A percentile compares a stretch with the other conserved stretches of the same genome.
These are phyloP conservation scores for Alternaria solani DNA, from an alignment of 2,329 filamentous ascomycete genomes.

Conservation along the genomic window DNA sequence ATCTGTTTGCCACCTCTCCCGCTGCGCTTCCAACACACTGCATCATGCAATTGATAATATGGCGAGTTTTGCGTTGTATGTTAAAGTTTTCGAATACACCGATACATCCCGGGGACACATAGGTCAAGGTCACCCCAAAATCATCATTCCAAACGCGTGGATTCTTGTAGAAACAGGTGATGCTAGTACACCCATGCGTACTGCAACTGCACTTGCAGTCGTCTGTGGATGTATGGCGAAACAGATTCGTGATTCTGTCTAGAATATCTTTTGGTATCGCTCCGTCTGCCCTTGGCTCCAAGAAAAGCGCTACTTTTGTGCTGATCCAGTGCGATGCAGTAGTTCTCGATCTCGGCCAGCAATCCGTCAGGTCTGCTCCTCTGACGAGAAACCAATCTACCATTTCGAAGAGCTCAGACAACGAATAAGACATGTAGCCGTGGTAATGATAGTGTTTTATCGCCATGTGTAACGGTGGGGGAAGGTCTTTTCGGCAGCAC, in stretches of 20 bases:
- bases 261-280: not conserved
- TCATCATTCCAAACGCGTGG: not conserved
- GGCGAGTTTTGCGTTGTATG: too few species aligned
- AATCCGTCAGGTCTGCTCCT: not conserved
- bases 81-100: too few species aligned
- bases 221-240: not conserved
- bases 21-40: not conserved
- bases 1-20: not conserved
- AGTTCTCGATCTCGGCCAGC: not conserved
- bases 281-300: rapidly evolving
- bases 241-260: not conserved
- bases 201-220: not conserved
- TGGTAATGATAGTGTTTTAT: too few species aligned
- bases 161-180: not conserved
- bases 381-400: not conserved
- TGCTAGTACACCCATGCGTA: not conserved
- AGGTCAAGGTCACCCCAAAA: too few species aligned
- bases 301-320: not conserved
- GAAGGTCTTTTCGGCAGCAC: too few species aligned
- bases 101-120: too few species aligned
- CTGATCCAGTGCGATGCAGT: not conserved
- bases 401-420: not conserved
- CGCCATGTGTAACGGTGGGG: too few species aligned
- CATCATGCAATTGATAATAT: too few species aligned
- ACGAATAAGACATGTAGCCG: too few species aligned